Evolutionary conservation across 2,329 filamentous ascomycete genomes (phyloP).

Genomic region (Ophiocordyceps robertsii): DNA sequence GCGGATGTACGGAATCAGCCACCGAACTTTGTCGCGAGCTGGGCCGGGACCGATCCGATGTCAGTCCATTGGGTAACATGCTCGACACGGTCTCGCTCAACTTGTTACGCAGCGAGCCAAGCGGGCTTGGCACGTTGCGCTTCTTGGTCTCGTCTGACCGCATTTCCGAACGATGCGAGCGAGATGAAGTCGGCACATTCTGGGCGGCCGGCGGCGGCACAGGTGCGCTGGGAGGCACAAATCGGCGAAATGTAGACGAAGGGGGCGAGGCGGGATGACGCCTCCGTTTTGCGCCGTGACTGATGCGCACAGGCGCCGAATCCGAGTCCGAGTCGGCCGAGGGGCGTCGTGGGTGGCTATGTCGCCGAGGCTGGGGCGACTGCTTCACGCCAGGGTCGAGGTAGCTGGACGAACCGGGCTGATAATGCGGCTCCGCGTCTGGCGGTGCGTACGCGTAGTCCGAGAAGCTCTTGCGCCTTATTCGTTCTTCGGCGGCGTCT

Average conservation of each 20-base stretch:
- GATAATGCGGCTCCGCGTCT: conserved; percentile 13
- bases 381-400: conserved; percentile 20
- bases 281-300: conserved; percentile 13
- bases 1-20: conserved; percentile 15
- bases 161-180: conserved; percentile 19
- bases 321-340: conserved; percentile 28
- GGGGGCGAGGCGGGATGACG: conserved; percentile 13
- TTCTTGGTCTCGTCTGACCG: conserved; percentile 23
- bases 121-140: conserved; percentile 21
- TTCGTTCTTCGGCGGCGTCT: conserved; percentile 25
- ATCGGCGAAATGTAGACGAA: conserved; percentile 18
- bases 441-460: conserved; percentile 30
- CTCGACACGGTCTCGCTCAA: conserved; percentile 29
- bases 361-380: conserved; percentile 23
- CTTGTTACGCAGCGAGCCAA: conserved; percentile 27
- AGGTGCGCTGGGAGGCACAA: conserved; percentile 14
- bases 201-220: conserved; percentile 13
- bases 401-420: conserved; percentile 15
- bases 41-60: conserved; percentile 21
- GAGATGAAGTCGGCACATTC: conserved; percentile 11
- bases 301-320: conserved; percentile 7
- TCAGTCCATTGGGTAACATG: conserved; percentile 24
- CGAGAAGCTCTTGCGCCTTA: conserved; percentile 35
- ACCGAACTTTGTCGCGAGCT: conserved; percentile 19
- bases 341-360: conserved; percentile 34